These are phyloP conservation scores for Candida anglica DNA, from an alignment of 805 yeast genomes.

Conservation along the genomic window DNA sequence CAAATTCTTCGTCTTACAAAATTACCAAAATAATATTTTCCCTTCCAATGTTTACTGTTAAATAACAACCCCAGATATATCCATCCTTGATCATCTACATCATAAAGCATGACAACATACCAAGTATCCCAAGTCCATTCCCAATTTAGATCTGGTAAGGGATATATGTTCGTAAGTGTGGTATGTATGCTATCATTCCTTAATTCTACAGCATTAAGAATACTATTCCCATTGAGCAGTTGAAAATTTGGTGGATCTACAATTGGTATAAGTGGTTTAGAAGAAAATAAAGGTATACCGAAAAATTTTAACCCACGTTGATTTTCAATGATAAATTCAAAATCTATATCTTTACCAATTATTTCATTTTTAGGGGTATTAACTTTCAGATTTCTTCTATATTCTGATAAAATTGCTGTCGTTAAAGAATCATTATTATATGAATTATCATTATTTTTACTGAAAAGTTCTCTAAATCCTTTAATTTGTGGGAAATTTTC, in stretches of 20 bases:
- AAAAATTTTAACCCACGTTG: slow-evolving; percentile 51
- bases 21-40: slow-evolving; percentile 53
- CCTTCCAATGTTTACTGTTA: slow-evolving; percentile 55
- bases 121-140: slow-evolving; percentile 66
- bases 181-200: slow-evolving; percentile 7
- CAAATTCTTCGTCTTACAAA: slow-evolving; percentile 67
- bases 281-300: slow-evolving; percentile 48
- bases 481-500: slow-evolving; percentile 8
- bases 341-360: slow-evolving; percentile 8
- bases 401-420: background rate
- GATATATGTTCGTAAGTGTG: slow-evolving; percentile 26
- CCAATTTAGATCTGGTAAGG: slow-evolving; percentile 61
- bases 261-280: slow-evolving; percentile 42
- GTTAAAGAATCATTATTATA: background rate
- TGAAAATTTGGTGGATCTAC: slow-evolving; percentile 51
- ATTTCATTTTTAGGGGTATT: background rate
- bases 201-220: slow-evolving; percentile 15
- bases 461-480: slow-evolving; percentile 3
- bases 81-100: slow-evolving; percentile 89
- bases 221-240: slow-evolving; percentile 35
- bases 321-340: slow-evolving; percentile 48
- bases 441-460: background rate
- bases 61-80: slow-evolving; percentile 54
- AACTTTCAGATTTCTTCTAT: background rate
- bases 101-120: slow-evolving; percentile 68